These are phyloP conservation scores for Apiospora rasikravindrae DNA, from an alignment of 2,329 filamentous ascomycete species.

Conservation along the genomic window DNA sequence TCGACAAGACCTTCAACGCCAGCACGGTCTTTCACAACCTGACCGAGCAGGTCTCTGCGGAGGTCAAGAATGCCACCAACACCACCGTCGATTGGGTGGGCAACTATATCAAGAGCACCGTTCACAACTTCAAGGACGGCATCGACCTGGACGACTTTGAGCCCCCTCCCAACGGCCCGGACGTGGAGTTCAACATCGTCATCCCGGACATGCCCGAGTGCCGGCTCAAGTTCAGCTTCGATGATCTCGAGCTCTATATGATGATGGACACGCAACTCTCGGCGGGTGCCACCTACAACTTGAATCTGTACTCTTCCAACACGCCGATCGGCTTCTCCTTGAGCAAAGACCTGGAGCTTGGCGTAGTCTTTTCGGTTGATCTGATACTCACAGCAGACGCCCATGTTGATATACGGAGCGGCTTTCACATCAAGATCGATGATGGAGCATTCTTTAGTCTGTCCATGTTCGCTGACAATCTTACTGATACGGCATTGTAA, in stretches of 20 bases:
- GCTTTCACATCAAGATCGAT: conserved; percentile 61
- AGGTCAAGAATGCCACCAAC: conserved; percentile 41
- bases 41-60: conserved; percentile 37
- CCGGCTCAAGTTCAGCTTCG: conserved; percentile 52
- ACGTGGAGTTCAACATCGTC: conserved; percentile 51
- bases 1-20: conserved; percentile 48
- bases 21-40: conserved; percentile 40
- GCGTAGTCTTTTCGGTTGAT: conserved; percentile 55
- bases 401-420: conserved; percentile 55
- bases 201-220: conserved; percentile 49
- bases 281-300: conserved; percentile 48
- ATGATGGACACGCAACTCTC: conserved; percentile 49
- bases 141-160: conserved; percentile 39
- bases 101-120: conserved; percentile 30
- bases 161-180: conserved; percentile 39
- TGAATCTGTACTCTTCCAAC: conserved; percentile 55
- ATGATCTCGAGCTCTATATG: conserved; percentile 58
- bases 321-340: conserved; percentile 48
- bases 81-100: conserved; percentile 34
- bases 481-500: conserved; percentile 56
- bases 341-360: conserved; percentile 47
- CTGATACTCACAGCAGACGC: conserved; percentile 55
- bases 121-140: conserved; percentile 34
- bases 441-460: conserved; percentile 55
- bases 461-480: conserved; percentile 53